phyloP scores from a whole-genome alignment of 371 early-diverging fungal genomes.

The Cokeromyces recurvatus region DNA sequence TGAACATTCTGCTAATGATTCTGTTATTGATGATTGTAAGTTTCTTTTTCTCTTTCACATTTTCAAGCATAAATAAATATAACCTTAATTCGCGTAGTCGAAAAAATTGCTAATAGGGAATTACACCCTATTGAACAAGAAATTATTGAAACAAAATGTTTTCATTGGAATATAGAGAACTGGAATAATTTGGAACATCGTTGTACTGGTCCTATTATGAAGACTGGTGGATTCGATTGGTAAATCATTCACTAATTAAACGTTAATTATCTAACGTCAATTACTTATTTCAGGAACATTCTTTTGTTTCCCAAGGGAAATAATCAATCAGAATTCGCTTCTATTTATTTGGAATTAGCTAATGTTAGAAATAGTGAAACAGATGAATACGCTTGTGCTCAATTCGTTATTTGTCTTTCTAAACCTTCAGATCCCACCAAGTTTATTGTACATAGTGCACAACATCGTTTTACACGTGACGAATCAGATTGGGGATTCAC shows the following conservation, averaged over 20 bases:
- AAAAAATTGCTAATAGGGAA: slow-evolving; percentile 21
- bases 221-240: slow-evolving; percentile 56
- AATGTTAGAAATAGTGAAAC: slow-evolving; percentile 54
- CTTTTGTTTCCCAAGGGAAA: slow-evolving; percentile 91
- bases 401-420: slow-evolving; percentile 73
- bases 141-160: slow-evolving; percentile 36
- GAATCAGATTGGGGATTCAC: slow-evolving; percentile 96
- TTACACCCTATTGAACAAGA: slow-evolving; percentile 39
- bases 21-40: slow-evolving; percentile 12
- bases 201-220: slow-evolving; percentile 50
- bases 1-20: slow-evolving; percentile 2
- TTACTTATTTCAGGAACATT: slow-evolving; percentile 64
- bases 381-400: slow-evolving; percentile 71
- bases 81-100: slow-evolving; percentile 10
- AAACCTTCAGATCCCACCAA: slow-evolving; percentile 67
- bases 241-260: slow-evolving; percentile 5
- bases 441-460: slow-evolving; percentile 51
- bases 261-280: neutral
- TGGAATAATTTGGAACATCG: slow-evolving; percentile 48
- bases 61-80: neutral
- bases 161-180: slow-evolving; percentile 48
- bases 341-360: slow-evolving; percentile 80
- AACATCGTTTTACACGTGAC: slow-evolving; percentile 77
- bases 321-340: slow-evolving; percentile 56
- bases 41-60: neutral